Conservation (phyloP, 306 rosid species). For the Carpinus viminea region DNA sequence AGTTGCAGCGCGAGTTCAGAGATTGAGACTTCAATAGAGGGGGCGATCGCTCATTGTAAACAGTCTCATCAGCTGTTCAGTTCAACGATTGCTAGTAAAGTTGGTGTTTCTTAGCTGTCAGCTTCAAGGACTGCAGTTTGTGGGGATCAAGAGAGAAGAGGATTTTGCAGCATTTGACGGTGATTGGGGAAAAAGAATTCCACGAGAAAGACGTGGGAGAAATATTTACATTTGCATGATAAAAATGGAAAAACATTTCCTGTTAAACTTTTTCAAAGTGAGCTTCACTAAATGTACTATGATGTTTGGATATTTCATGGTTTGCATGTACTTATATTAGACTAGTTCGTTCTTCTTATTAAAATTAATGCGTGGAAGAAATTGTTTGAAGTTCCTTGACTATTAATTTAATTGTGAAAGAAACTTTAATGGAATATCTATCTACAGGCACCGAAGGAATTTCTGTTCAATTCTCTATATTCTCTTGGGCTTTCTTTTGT, state of each 20-base stretch:
- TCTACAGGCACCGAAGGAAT: not conserved
- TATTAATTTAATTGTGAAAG: no score
- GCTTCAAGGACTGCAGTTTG: slow-evolving; percentile 40
- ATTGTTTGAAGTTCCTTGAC: not conserved
- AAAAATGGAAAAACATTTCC: slow-evolving; percentile 1
- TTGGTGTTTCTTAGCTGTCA: slow-evolving; percentile 37
- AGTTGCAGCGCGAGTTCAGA: slow-evolving; percentile 73
- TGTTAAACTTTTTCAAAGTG: not conserved
- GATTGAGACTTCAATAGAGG: slow-evolving; percentile 73
- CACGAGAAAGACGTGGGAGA: not conserved
- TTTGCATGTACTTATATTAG: slow-evolving; percentile 12
- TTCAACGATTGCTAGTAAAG: slow-evolving; percentile 31
- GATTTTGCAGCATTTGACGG: slow-evolving; percentile 16
- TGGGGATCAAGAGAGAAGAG: slow-evolving; percentile 42
- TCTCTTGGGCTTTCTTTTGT: not conserved
- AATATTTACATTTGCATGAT: not conserved
- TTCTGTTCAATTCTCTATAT: not conserved
- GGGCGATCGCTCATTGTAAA: slow-evolving; percentile 95
- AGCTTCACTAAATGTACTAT: slow-evolving; percentile 25
- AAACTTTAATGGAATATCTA: no score
- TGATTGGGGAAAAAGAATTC: not conserved
- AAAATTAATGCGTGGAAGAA: not conserved
- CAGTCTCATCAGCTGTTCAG: slow-evolving; percentile 49
- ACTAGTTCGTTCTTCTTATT: not conserved
- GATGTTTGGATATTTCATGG: slow-evolving; percentile 3